Conservation (phyloP, 176 grass and related monocot genomes). For the Dactylis glomerata region DNA sequence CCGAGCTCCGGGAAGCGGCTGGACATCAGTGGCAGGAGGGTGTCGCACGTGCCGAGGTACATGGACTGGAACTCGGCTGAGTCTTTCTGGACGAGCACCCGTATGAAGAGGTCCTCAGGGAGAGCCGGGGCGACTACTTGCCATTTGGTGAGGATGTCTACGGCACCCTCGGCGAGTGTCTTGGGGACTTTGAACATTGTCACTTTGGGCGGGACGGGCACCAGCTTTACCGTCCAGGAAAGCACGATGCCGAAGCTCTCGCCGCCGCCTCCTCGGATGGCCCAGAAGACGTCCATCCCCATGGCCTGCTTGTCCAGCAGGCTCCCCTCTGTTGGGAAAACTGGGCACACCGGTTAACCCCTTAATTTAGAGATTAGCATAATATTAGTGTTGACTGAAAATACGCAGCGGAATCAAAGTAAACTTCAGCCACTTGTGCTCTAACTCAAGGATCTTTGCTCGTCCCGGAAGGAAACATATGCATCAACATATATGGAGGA, state of each 20-base stretch:
- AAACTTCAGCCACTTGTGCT: too few relatives aligned
- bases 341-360: too few relatives aligned
- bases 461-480: too few relatives aligned
- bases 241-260: conserved; percentile 60
- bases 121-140: conserved; percentile 35
- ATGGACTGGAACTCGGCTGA: conserved; percentile 25
- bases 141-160: conserved; percentile 40
- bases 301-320: conserved; percentile 42
- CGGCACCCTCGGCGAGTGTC: conserved; percentile 37
- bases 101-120: conserved; percentile 31
- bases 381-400: too few relatives aligned
- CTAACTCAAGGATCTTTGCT: too few relatives aligned
- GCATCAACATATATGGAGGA: too few relatives aligned
- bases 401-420: too few relatives aligned
- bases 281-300: conserved; percentile 50
- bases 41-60: conserved; percentile 36
- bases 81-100: background rate
- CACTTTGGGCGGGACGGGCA: conserved; percentile 27
- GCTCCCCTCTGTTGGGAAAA: too few relatives aligned
- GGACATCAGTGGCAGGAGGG: conserved; percentile 3
- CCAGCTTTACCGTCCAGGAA: conserved; percentile 42
- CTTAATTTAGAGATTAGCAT: too few relatives aligned
- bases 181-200: conserved; percentile 29
- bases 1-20: conserved; percentile 42
- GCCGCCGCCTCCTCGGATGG: conserved; percentile 49